Percentiles rank a stretch among this genome's conserved stretches.
Evolutionary conservation across 371 early-diverging fungal species (phyloP).

Genomic region (Mucor indicus): DNA sequence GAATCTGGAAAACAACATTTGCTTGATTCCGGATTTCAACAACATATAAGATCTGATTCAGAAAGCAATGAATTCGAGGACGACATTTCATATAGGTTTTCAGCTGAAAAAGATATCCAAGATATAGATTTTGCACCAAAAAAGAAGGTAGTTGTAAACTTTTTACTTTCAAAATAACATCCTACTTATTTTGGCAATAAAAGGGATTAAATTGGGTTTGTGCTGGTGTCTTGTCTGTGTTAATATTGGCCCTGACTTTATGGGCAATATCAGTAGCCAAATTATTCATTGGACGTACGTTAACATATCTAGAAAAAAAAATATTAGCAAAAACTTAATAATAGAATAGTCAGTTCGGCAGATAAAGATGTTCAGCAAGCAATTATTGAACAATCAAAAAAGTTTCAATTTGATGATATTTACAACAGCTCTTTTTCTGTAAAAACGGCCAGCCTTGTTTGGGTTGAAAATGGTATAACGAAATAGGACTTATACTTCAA

Average conservation of each 20-base stretch:
- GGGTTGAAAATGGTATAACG: slow-evolving; percentile 53
- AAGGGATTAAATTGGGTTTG: slow-evolving; percentile 23
- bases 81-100: not conserved
- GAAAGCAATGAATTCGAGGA: slow-evolving; percentile 1
- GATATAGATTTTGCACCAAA: not conserved
- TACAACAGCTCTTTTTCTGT: slow-evolving; percentile 49
- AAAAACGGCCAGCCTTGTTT: slow-evolving; percentile 36
- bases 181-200: too few relatives aligned
- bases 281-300: slow-evolving; percentile 10
- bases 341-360: too few relatives aligned
- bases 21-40: not conserved
- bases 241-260: slow-evolving; percentile 16
- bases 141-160: too few relatives aligned
- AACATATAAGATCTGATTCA: not conserved
- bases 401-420: slow-evolving; percentile 43
- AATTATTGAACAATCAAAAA: not conserved
- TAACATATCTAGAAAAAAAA: too few relatives aligned
- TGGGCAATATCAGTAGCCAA: slow-evolving; percentile 30
- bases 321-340: too few relatives aligned
- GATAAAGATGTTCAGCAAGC: too few relatives aligned
- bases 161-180: not conserved
- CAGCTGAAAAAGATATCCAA: slow-evolving; percentile 1
- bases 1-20: slow-evolving; percentile 2
- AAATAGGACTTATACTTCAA: not conserved
- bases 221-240: slow-evolving; percentile 16